These are phyloP conservation scores for Blastobotrys aristatus DNA, from an alignment of 1,139 yeast genomes.

Conservation along the genomic window DNA sequence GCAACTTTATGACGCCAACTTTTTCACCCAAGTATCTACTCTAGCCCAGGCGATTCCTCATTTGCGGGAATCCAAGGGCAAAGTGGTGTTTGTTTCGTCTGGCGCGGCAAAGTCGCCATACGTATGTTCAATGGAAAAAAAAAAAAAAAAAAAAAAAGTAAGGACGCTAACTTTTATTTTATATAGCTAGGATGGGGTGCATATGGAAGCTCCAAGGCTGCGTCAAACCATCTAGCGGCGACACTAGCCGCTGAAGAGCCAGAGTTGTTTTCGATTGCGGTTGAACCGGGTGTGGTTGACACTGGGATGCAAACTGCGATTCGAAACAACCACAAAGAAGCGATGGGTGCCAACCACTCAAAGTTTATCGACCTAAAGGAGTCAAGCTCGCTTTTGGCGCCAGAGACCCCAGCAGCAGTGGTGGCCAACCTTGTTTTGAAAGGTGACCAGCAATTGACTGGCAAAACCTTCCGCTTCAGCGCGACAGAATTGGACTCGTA, in stretches of 20 bases:
- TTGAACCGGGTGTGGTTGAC: conserved; percentile 93
- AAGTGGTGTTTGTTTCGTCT: conserved; percentile 70
- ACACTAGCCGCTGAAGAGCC: conserved; percentile 66
- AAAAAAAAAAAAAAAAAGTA: not conserved
- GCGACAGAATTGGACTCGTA: conserved; percentile 36
- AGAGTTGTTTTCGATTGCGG: conserved; percentile 53
- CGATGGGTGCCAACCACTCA: conserved; percentile 54
- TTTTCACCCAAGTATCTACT: conserved; percentile 68
- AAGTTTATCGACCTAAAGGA: conserved; percentile 58
- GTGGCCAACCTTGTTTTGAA: conserved; percentile 57
- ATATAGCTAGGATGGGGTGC: conserved; percentile 63
- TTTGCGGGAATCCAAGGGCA: conserved; percentile 51
- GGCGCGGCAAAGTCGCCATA: conserved; percentile 69
- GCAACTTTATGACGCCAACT: conserved; percentile 64
- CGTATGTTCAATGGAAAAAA: conserved; percentile 30
- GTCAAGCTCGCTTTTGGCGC: conserved; percentile 51
- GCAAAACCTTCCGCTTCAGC: conserved; percentile 58
- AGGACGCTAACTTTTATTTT: conserved; percentile 21
- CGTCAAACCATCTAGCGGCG: conserved; percentile 66
- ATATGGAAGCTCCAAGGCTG: conserved; percentile 88
- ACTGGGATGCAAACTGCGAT: conserved; percentile 81
- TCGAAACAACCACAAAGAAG: conserved; percentile 48
- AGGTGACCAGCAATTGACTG: conserved; percentile 44
- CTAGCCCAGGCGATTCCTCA: conserved; percentile 50
- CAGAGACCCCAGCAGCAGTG: conserved; percentile 65